Conservation (phyloP, 2,329 filamentous ascomycete species). For the Scytalidium sp. region DNA sequence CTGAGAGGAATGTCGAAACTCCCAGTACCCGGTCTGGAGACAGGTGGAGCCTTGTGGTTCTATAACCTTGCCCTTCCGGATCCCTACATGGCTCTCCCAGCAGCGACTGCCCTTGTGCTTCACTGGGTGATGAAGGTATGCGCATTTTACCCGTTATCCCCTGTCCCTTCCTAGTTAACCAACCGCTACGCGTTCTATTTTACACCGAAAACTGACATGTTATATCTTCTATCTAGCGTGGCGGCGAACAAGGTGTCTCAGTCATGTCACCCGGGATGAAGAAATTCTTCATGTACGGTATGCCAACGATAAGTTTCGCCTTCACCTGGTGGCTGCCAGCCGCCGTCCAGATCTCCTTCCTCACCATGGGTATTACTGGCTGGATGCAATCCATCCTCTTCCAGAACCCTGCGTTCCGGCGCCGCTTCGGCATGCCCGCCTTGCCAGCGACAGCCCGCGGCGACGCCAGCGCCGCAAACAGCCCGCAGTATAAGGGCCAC, state of each 20-base stretch:
- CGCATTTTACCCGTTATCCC: neutral
- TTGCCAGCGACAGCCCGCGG: slow-evolving; percentile 9
- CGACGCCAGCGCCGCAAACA: slow-evolving; percentile 2
- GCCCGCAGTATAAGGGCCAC: slow-evolving; percentile 10
- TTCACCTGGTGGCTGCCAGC: slow-evolving; percentile 48
- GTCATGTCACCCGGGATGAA: slow-evolving; percentile 29
- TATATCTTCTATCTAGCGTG: slow-evolving; percentile 30
- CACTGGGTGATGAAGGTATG: slow-evolving; percentile 33
- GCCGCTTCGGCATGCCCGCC: slow-evolving; percentile 32
- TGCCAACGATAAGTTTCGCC: slow-evolving; percentile 51
- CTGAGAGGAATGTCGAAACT: slow-evolving; percentile 70
- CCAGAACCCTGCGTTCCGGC: slow-evolving; percentile 35
- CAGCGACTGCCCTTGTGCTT: slow-evolving; percentile 57
- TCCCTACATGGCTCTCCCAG: slow-evolving; percentile 73
- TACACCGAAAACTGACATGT: neutral
- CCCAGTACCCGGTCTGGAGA: slow-evolving; percentile 76
- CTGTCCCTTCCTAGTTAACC: slow-evolving; percentile 3
- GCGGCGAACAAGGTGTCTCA: slow-evolving; percentile 45
- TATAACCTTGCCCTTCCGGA: slow-evolving; percentile 72
- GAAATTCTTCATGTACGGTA: slow-evolving; percentile 38
- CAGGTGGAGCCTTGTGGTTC: slow-evolving; percentile 75
- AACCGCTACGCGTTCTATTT: neutral
- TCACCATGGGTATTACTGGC: slow-evolving; percentile 36
- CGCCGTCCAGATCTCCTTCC: slow-evolving; percentile 62
- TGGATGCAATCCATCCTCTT: slow-evolving; percentile 43